Evolutionary conservation across 1,284 basidiomycete species (phyloP), one percentile per base, ranked within the genome.

Genomic region (Cryptococcus sp.): DNA sequence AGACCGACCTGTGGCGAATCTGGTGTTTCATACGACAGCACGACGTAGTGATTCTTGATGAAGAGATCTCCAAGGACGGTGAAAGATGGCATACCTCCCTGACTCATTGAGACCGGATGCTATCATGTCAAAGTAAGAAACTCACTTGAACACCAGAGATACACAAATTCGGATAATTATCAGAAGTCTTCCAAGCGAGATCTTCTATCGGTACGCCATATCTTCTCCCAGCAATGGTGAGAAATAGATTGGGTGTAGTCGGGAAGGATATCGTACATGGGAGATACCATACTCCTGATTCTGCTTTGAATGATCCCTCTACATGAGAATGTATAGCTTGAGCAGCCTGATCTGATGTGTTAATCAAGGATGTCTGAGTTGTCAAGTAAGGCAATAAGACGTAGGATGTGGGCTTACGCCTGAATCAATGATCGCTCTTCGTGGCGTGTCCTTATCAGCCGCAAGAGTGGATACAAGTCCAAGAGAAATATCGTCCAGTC

Each of bases 41-140:
- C 62, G 14, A 66, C 52, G 52, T 64, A 66, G 51, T 66, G 64
- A 33, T 62, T 64, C 56, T 64, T 62, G 54, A 66, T 62, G 46
- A 66, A 66, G 55, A 66, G 53, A 38, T 64, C 64, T 4, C 62
- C 64, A 3, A 66, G 58, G 5, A 66, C 60, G 0, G 62, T 66
- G 48, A 64, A 66, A 0, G 44, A 36, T 4, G 50, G 44, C 48
- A 64, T 58, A 7, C 62, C 64, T 13, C 62, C 60, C 64, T 66
- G 49, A 10, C 23, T 23, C 23, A 23, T 23, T 23, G 23, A 23
- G 23, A 23, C 23, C 23, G 23, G 23, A 23, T 23, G 23, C 23
- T 23, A 23, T 23, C 23, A 23, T 23, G 23, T 23, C 23, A 23
- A 23, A 23, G 23, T 23, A 23, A 10, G 10, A 41, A n/a, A 49